Conservation (phyloP, 2,329 filamentous ascomycete genomes). For the Saccharata proteae region DNA sequence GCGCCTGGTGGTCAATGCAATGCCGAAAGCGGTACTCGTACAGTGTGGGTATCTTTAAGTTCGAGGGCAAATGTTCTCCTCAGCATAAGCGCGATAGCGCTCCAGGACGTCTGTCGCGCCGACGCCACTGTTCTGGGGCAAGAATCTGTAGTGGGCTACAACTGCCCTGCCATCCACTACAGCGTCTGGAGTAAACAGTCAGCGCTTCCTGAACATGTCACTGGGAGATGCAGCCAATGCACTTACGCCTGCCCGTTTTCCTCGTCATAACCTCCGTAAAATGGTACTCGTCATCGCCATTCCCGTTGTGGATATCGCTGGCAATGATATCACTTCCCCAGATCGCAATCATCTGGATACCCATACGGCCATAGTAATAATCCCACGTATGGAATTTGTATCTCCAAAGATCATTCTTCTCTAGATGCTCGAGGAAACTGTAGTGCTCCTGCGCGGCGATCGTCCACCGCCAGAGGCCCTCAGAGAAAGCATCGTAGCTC, state of each 20-base stretch:
- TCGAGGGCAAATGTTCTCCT: constrained; percentile 40
- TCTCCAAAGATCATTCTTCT: constrained; percentile 12
- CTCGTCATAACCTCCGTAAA: constrained; percentile 27
- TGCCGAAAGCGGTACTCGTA: too few relatives aligned
- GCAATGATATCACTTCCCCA: constrained; percentile 40
- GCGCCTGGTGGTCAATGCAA: too few relatives aligned
- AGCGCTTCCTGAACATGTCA: background rate
- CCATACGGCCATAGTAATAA: constrained; percentile 39
- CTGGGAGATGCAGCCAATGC: background rate
- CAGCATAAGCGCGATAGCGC: constrained; percentile 41
- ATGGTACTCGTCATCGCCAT: constrained; percentile 37
- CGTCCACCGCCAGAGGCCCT: constrained; percentile 37
- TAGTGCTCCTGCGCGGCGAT: constrained; percentile 35
- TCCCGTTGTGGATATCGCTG: constrained; percentile 30
- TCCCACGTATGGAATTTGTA: constrained; percentile 26
- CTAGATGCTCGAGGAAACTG: constrained; percentile 20
- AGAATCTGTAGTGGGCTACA: constrained; percentile 42
- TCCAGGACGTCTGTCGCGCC: constrained; percentile 42
- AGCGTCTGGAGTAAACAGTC: constrained; percentile 15
- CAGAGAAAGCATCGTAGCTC: constrained; percentile 34
- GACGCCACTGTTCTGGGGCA: constrained; percentile 27
- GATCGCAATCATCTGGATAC: constrained; percentile 43
- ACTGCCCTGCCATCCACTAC: constrained; percentile 43
- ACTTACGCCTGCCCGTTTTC: constrained; percentile 24
- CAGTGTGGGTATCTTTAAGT: too few relatives aligned